Evolutionary conservation across 129 eudicot genomes (phyloP), one percentile per base, ranked within the genome.

Genomic region (Dittrichia graveolens): DNA sequence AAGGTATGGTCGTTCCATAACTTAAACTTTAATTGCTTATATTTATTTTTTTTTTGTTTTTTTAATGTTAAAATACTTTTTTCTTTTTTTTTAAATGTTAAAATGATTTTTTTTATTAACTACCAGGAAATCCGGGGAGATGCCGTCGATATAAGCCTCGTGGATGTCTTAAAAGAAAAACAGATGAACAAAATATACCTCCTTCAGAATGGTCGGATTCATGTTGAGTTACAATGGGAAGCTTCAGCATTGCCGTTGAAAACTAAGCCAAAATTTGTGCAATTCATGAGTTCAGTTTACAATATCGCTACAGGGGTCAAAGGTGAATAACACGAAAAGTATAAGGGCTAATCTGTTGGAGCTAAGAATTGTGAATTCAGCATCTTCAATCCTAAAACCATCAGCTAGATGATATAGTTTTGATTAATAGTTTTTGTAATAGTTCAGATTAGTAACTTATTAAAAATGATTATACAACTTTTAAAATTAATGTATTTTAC

Each of bases 121-220:
- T 49, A 89, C 91, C n/a, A n/a, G n/a, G 96, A 81, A 76, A 54
- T 61, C 65, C 43, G 83, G 80, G 96, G 91, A 39, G 82, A 81
- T n/a, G n/a, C n/a, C 16, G 81, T 83, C 45, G 91, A 86, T 74
- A 79, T 85, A 24, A 40, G 48, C 63, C 80, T 89, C 6, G 73
- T 84, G 7, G 96, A 89, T 13, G 88, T 88, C 6, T 80, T 89
- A 42, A 71, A 8, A 67, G 84, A 85, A 73, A 89, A 83, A 82
- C 61, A 91, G 69, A 89, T 85, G 65, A 83, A 89, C 38, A 85
- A 89, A 56, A 76, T 69, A 48, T 85, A 85, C 75, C 69, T 81
- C 72, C 84, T 85, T 57, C 84, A 81, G 31, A 85, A 85, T 84
- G 84, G 91, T 50, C 60, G 78, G 46, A 66, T 89, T 83, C 91